Conservation (phyloP, 768 basidiomycete species). For the Amanita fuliginea region DNA sequence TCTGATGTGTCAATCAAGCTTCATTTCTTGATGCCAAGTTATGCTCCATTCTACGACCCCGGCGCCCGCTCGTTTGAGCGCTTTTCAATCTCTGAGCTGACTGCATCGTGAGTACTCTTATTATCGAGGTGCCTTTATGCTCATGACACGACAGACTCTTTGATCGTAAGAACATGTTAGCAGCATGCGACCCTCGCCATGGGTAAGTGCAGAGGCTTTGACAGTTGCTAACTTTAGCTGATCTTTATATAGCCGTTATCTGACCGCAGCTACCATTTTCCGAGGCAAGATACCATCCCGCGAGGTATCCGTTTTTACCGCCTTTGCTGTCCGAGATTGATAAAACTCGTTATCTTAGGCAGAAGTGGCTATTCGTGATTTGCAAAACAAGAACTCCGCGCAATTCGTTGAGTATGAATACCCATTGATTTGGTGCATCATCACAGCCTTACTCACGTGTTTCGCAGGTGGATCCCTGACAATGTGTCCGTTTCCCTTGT, state of each 20-base stretch:
- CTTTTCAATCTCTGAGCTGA: slow-evolving; percentile 56
- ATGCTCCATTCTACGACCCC: slow-evolving; percentile 77
- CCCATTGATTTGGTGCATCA: background rate
- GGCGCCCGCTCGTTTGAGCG: slow-evolving; percentile 51
- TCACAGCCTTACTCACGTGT: slow-evolving; percentile 1
- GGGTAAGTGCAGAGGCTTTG: slow-evolving; percentile 34
- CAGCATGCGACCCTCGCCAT: slow-evolving; percentile 71
- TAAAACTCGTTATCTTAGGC: slow-evolving; percentile 12
- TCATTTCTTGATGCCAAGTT: slow-evolving; percentile 95
- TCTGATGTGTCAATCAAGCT: slow-evolving; percentile 33
- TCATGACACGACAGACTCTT: slow-evolving; percentile 43
- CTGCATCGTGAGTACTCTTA: slow-evolving; percentile 44
- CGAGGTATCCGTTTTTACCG: slow-evolving; percentile 51
- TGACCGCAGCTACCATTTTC: slow-evolving; percentile 84
- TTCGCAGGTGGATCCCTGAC: slow-evolving; percentile 75
- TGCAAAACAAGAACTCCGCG: slow-evolving; percentile 66
- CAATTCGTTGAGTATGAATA: slow-evolving; percentile 69
- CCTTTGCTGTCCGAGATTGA: slow-evolving; percentile 30
- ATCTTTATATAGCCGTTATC: slow-evolving; percentile 47
- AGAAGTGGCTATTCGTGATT: slow-evolving; percentile 58
- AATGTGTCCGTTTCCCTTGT: slow-evolving; percentile 80
- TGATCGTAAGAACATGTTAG: slow-evolving; percentile 69
- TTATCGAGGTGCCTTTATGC: no score
- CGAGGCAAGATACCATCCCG: slow-evolving; percentile 71
- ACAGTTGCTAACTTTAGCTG: background rate